Evolutionary conservation across 2,329 filamentous ascomycete species (phyloP).

Genomic region (Huntiella abstrusa): DNA sequence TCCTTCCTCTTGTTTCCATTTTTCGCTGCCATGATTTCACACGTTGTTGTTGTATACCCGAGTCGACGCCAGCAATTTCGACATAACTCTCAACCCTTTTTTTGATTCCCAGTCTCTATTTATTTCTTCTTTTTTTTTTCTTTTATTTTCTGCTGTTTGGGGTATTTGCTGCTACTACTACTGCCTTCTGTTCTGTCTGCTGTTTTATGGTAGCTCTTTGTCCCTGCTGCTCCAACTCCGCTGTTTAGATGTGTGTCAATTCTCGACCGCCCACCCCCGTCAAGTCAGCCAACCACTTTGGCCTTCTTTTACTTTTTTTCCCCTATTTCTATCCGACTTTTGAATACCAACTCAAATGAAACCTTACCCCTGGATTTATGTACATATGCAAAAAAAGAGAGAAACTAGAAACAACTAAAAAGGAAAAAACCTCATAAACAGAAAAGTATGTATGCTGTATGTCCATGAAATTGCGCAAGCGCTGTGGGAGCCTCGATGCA

Average conservation of each 20-base stretch:
- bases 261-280: neutral
- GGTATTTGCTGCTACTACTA: neutral
- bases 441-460: too few species aligned
- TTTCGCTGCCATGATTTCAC: too few species aligned
- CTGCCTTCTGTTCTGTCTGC: neutral
- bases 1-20: too few species aligned
- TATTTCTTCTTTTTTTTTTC: slow-evolving; percentile 2
- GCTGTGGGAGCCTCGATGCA: too few species aligned
- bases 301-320: slow-evolving; percentile 1
- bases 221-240: neutral
- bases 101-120: slow-evolving; percentile 1
- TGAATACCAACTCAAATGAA: neutral
- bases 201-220: neutral
- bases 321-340: neutral
- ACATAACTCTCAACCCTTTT: neutral
- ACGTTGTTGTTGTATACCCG: neutral
- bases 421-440: neutral
- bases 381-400: slow-evolving; percentile 15
- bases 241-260: slow-evolving; percentile 4
- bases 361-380: too few species aligned
- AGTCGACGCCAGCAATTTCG: neutral
- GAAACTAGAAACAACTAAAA: slow-evolving; percentile 3
- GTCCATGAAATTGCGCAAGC: too few species aligned
- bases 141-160: neutral
- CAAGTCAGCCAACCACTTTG: neutral